Evolutionary conservation across 163 green algal species (phyloP), one percentile per base, ranked within the genome.

Genomic region (Chlamydomonas reinhardtii): DNA sequence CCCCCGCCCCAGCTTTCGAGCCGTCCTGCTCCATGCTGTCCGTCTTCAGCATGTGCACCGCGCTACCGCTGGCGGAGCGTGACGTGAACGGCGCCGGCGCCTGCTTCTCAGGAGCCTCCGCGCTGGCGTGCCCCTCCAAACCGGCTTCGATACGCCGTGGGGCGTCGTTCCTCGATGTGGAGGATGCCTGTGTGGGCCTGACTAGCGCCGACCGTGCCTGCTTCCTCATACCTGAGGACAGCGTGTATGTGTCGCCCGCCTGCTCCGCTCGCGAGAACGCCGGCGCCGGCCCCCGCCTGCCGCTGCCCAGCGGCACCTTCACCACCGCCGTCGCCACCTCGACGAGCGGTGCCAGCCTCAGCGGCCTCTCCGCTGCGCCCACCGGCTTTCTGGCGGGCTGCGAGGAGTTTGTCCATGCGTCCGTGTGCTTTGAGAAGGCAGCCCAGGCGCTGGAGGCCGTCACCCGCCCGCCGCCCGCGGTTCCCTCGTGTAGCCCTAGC

Each of bases 201-300:
- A 39, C 79, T 0, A 9, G 62, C 62, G 54, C 69, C 52, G 68
- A 72, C 29, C 66, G 31, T 0, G 35, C 68, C 0, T 78, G 43
- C 34, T 86, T 86, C 69, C 70, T 86, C 17, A 86, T 86, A 35
- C 80, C 80, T 15, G 80, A 86, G 29, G 80, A 86, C 27, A 86
- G 80, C 56, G 48, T 56, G 48, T 56, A 22, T 14, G 48, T 56
- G 48, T 14, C 48, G 48, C 48, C 48, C 12, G 48, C 48, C 6
- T 22, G 12, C 48, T 20, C 48, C 48, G 11, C 48, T 14, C 48
- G 48, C 9, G 48, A 56, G 48, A 56, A 56, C 14, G 48, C 9
- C 11, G 48, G 6, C 19, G 48, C 19, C 9, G 48, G 48, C 48
- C 29, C 20, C 25, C 39, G 20, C 27, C 39, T 74, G 39, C 65